These are phyloP conservation scores for Rubus parviflorus DNA, from an alignment of 306 rosid species.

Conservation along the genomic window DNA sequence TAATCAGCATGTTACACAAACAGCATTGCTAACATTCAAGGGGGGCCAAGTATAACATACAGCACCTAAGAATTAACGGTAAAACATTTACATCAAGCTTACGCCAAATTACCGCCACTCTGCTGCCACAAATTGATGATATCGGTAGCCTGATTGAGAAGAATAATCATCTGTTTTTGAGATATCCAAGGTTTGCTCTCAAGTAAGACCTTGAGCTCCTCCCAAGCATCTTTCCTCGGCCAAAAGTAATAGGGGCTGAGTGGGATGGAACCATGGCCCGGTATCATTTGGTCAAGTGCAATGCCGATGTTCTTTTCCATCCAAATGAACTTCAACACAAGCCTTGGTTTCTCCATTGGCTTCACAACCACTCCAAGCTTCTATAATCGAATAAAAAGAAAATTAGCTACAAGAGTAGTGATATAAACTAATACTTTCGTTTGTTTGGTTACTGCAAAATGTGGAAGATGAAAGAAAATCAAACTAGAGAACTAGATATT, in stretches of 20 bases:
- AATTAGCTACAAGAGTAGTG: not conserved
- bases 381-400: conserved; percentile 35
- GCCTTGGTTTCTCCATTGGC: conserved; percentile 69
- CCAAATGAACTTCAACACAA: conserved; percentile 92
- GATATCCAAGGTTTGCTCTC: conserved; percentile 99
- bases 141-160: conserved; percentile 97
- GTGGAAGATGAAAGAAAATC: not conserved
- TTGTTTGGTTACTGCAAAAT: too few relatives aligned
- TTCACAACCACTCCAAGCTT: conserved; percentile 91
- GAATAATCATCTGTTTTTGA: conserved; percentile 96
- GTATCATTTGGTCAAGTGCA: conserved; percentile 77
- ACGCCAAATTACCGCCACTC: conserved; percentile 85
- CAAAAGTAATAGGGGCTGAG: conserved; percentile 96
- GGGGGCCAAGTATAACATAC: conserved; percentile 17
- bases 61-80: conserved; percentile 6
- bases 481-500: not conserved
- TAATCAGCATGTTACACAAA: conserved; percentile 3
- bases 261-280: conserved; percentile 85
- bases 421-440: not conserved
- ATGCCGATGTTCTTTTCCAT: conserved; percentile 98
- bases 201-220: conserved; percentile 89
- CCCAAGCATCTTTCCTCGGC: conserved; percentile 99
- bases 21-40: not conserved
- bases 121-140: conserved; percentile 98
- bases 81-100: conserved; percentile 28